phyloP scores from a whole-genome alignment of 192 early-diverging fungal genomes.

The Entomortierella beljakovae region DNA sequence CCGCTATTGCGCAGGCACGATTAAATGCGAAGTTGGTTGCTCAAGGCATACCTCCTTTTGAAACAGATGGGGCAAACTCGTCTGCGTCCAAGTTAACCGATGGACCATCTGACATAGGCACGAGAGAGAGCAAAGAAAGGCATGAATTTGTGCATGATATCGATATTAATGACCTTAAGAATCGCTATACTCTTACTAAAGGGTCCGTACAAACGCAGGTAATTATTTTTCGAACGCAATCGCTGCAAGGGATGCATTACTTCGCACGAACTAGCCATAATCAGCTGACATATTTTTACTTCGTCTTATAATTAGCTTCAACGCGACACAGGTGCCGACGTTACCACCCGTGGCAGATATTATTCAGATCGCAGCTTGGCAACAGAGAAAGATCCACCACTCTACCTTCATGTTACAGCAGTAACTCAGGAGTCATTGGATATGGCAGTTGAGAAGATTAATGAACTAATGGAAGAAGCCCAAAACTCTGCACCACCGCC shows the following conservation, averaged over 20 bases:
- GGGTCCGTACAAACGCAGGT: constrained; percentile 74
- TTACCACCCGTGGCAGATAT: constrained; percentile 87
- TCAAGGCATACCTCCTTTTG: constrained; percentile 46
- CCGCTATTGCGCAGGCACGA: constrained; percentile 63
- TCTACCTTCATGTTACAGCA: constrained; percentile 84
- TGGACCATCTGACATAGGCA: neutral
- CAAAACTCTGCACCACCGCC: constrained; percentile 53
- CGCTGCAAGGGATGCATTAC: neutral
- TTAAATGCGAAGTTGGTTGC: constrained; percentile 65
- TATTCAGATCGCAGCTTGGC: constrained; percentile 80
- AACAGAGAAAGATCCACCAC: constrained; percentile 80
- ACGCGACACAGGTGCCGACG: constrained; percentile 82
- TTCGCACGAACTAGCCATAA: no score
- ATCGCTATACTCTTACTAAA: constrained; percentile 85
- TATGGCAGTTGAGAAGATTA: constrained; percentile 75
- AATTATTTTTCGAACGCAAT: neutral
- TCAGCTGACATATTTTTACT: neutral
- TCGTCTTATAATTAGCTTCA: constrained; percentile 60
- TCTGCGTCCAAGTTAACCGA: neutral
- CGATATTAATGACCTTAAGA: constrained; percentile 84
- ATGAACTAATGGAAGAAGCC: constrained; percentile 78
- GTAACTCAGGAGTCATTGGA: constrained; percentile 73
- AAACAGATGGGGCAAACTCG: neutral
- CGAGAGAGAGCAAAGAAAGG: constrained; percentile 38
- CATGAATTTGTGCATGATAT: constrained; percentile 73